Evolutionary conservation across 352 stramenopile species (phyloP).

Genomic region (Phytopythium oedochilum): DNA sequence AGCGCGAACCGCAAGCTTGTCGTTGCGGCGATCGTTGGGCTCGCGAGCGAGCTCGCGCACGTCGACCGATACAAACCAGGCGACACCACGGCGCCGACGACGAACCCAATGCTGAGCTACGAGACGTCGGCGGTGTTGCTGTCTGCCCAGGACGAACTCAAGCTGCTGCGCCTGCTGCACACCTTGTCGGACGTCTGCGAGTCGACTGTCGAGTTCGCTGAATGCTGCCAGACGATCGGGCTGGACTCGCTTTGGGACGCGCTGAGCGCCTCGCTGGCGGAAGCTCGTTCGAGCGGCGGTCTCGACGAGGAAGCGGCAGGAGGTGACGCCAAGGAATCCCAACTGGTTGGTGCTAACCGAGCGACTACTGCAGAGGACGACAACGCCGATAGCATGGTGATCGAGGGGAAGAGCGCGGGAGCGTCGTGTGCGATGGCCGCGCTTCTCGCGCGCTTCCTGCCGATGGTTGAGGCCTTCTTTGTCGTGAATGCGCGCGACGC

Average conservation of each 20-base stretch:
- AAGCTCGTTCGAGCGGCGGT: slow-evolving; percentile 63
- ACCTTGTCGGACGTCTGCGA: slow-evolving; percentile 88
- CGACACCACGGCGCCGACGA: slow-evolving; percentile 8
- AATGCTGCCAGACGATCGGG: slow-evolving; percentile 65
- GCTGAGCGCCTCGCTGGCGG: slow-evolving; percentile 64
- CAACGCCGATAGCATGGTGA: slow-evolving; percentile 65
- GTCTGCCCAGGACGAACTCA: slow-evolving; percentile 89
- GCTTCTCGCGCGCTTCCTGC: slow-evolving; percentile 96
- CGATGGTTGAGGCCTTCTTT: slow-evolving; percentile 98
- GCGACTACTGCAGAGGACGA: slow-evolving; percentile 42
- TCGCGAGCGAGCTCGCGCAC: slow-evolving; percentile 44
- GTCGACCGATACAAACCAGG: slow-evolving; percentile 25
- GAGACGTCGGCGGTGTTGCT: slow-evolving; percentile 77
- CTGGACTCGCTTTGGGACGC: slow-evolving; percentile 76
- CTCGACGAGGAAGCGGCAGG: slow-evolving; percentile 56
- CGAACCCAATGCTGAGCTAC: slow-evolving; percentile 17
- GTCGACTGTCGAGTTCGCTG: slow-evolving; percentile 61
- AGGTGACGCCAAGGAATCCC: slow-evolving; percentile 11
- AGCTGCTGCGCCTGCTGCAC: slow-evolving; percentile 95
- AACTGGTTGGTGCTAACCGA: slow-evolving; percentile 11
- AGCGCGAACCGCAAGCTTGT: slow-evolving; percentile 52
- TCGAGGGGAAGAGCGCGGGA: slow-evolving; percentile 84
- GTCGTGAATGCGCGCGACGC: slow-evolving; percentile 94
- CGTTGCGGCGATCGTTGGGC: slow-evolving; percentile 60
- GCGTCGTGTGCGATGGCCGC: slow-evolving; percentile 90